A percentile compares a stretch with the other conserved stretches of the same genome.
Evolutionary conservation across 345 rosid genomes (phyloP).

Genomic region (Linum tenue): DNA sequence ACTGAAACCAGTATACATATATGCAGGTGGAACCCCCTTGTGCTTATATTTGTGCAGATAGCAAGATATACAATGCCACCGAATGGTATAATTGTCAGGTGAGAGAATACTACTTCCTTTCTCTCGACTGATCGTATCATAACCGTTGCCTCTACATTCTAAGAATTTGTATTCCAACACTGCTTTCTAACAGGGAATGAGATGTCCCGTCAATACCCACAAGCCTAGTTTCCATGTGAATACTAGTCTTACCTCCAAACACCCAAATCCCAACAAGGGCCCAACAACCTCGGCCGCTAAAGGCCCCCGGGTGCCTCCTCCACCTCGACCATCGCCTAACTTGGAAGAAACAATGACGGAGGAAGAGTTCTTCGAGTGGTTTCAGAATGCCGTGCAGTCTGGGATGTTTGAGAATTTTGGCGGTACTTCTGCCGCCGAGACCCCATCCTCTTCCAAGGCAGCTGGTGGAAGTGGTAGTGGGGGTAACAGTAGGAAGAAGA

Average conservation of each 20-base stretch:
- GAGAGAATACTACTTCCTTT: not conserved
- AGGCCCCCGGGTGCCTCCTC: slow-evolving; percentile 40
- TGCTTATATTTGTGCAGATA: slow-evolving; percentile 84
- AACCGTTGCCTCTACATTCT: not conserved
- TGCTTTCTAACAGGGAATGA: slow-evolving; percentile 69
- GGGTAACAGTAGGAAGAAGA: slow-evolving; percentile 53
- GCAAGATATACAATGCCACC: slow-evolving; percentile 81
- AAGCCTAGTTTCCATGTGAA: slow-evolving; percentile 97
- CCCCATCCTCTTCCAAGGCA: slow-evolving; percentile 30
- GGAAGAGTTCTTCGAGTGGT: slow-evolving; percentile 79
- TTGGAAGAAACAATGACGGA: slow-evolving; percentile 83
- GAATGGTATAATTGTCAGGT: slow-evolving; percentile 99
- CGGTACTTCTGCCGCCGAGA: slow-evolving; percentile 25
- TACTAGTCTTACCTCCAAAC: slow-evolving; percentile 54
- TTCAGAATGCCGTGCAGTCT: slow-evolving; percentile 74
- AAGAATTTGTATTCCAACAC: slow-evolving; percentile 3
- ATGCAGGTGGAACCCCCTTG: slow-evolving; percentile 67
- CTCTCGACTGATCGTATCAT: not conserved
- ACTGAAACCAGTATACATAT: too few relatives aligned
- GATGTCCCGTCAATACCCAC: slow-evolving; percentile 84
- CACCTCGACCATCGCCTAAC: slow-evolving; percentile 36
- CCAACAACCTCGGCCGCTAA: slow-evolving; percentile 51
- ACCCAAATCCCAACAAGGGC: slow-evolving; percentile 35
- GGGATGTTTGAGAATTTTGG: slow-evolving; percentile 57
- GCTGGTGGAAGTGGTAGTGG: slow-evolving; percentile 26